Conservation (phyloP, 495 filamentous ascomycete species). For the Terfezia boudieri region DNA sequence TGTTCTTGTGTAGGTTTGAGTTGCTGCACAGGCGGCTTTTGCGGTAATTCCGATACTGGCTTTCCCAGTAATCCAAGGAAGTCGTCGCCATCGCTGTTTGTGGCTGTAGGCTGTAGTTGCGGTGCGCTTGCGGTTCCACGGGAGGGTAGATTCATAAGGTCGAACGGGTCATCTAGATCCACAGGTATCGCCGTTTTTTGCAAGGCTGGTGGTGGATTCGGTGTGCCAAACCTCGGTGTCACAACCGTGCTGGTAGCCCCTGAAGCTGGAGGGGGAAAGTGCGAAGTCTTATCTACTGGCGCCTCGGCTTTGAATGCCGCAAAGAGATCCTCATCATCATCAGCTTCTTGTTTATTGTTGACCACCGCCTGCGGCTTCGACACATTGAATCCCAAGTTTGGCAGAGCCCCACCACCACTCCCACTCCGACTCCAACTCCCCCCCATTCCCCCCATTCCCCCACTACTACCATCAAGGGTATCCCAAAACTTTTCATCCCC, state of each 20-base stretch:
- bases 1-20: conserved; percentile 19
- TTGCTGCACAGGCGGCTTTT: conserved; percentile 20
- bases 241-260: conserved; percentile 9
- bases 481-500: conserved; percentile 58
- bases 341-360: neutral
- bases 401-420: neutral
- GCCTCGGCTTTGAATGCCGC: conserved; percentile 37
- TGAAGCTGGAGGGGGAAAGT: conserved; percentile 33
- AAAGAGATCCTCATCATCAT: conserved; percentile 35
- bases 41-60: conserved; percentile 56
- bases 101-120: conserved; percentile 15
- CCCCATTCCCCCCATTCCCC: neutral
- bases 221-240: conserved; percentile 9
- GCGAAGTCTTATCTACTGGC: conserved; percentile 36
- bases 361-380: neutral
- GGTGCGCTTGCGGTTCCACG: conserved; percentile 22
- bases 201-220: conserved; percentile 3
- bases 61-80: conserved; percentile 70
- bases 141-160: conserved; percentile 38
- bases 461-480: conserved; percentile 24
- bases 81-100: conserved; percentile 42
- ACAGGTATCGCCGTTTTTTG: conserved; percentile 6
- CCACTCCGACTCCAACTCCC: neutral
- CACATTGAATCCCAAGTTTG: neutral
- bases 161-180: conserved; percentile 68